A percentile compares a stretch with the other conserved stretches of the same genome.
Evolutionary conservation across 2,329 filamentous ascomycete species (phyloP).

Genomic region (Pyrenochaeta sp.): DNA sequence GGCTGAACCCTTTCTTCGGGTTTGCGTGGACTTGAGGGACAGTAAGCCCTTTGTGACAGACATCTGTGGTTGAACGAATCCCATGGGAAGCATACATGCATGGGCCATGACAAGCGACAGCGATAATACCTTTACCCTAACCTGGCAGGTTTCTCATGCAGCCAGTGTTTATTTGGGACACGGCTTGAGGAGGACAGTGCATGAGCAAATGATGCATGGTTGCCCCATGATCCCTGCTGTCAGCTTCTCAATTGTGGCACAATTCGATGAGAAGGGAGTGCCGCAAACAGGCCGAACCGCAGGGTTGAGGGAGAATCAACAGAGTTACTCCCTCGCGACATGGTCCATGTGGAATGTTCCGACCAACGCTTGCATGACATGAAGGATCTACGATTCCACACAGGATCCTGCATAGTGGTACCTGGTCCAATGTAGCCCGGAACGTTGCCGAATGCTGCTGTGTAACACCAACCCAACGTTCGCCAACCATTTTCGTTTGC

Average conservation of each 20-base stretch:
- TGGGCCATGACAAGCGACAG: conserved; percentile 9
- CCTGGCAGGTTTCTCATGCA: conserved; percentile 5
- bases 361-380: background rate
- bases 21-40: conserved; percentile 4
- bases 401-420: conserved; percentile 2
- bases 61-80: background rate
- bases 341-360: conserved; percentile 10
- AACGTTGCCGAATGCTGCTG: background rate
- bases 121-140: background rate
- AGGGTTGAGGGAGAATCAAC: background rate
- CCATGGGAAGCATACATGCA: conserved; percentile 3
- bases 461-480: background rate
- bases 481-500: background rate
- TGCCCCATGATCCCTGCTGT: background rate
- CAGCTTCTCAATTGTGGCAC: background rate
- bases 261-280: background rate
- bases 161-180: background rate
- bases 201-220: background rate
- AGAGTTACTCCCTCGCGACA: conserved; percentile 11
- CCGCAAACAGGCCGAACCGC: background rate
- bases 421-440: conserved; percentile 6
- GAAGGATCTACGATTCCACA: background rate
- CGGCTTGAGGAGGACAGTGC: background rate
- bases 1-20: conserved; percentile 11
- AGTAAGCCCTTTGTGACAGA: conserved; percentile 14